Conservation (phyloP, 192 early-diverging fungal species). For the Phycomyces nitens region DNA sequence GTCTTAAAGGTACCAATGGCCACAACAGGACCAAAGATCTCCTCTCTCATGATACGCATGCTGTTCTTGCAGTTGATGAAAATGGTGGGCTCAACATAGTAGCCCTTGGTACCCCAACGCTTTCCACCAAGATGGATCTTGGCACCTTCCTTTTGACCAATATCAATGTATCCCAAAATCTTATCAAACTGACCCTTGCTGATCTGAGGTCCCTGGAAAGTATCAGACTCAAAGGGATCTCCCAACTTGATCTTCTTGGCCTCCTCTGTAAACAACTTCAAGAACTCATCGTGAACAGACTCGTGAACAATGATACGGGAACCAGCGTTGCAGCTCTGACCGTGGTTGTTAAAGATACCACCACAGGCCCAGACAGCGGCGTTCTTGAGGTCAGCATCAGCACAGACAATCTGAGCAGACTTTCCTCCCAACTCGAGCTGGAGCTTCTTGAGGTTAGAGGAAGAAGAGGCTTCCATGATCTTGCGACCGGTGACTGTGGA, state of each 20-base stretch:
- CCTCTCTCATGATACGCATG: slow-evolving; percentile 61
- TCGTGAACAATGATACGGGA: slow-evolving; percentile 79
- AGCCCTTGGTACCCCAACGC: slow-evolving; percentile 63
- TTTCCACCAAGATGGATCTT: slow-evolving; percentile 54
- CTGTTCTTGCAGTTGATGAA: slow-evolving; percentile 58
- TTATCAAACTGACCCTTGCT: slow-evolving; percentile 67
- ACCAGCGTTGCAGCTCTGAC: slow-evolving; percentile 78
- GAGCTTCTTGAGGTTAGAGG: slow-evolving; percentile 64
- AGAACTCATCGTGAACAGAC: slow-evolving; percentile 61
- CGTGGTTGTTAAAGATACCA: slow-evolving; percentile 77
- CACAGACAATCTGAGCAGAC: slow-evolving; percentile 74
- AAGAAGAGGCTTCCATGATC: slow-evolving; percentile 54
- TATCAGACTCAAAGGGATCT: slow-evolving; percentile 58
- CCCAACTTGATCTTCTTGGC: slow-evolving; percentile 63
- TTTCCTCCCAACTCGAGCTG: slow-evolving; percentile 87
- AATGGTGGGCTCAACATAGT: slow-evolving; percentile 76
- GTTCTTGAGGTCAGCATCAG: slow-evolving; percentile 69
- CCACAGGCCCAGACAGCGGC: slow-evolving; percentile 61
- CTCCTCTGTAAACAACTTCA: slow-evolving; percentile 53
- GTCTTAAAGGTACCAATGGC: slow-evolving; percentile 68
- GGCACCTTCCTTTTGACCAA: slow-evolving; percentile 62
- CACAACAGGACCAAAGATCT: slow-evolving; percentile 87
- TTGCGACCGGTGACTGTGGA: slow-evolving; percentile 65
- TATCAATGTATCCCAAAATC: slow-evolving; percentile 60
- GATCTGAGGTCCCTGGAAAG: slow-evolving; percentile 73